Conservation (phyloP, 73 alveolate species). For the Blepharisma stoltei region DNA sequence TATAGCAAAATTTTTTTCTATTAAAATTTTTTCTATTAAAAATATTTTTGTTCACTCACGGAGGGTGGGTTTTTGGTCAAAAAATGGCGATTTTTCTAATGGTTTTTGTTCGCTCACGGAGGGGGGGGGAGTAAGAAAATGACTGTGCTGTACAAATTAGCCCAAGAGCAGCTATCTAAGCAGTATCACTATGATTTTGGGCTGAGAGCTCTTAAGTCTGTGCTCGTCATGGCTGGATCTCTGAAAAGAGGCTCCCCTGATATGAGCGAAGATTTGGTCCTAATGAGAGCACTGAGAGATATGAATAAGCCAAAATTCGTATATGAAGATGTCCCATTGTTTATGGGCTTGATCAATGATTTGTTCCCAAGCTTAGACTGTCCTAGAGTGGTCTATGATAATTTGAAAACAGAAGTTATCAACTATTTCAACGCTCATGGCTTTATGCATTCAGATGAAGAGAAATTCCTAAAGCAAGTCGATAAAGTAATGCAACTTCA, state of each 20-base stretch:
- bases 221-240: conserved; percentile 96
- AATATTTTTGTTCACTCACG: no score
- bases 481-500: conserved; percentile 95
- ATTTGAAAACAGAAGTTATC: conserved; percentile 84
- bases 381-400: conserved; percentile 82
- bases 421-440: conserved; percentile 69
- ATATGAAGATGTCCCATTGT: conserved; percentile 94
- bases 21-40: no score
- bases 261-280: conserved; percentile 93
- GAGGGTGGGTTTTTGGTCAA: no score
- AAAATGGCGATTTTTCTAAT: no score
- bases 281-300: conserved; percentile 99
- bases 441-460: conserved; percentile 50
- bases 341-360: conserved; percentile 95
- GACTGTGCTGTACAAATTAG: conserved; percentile 93
- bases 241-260: conserved; percentile 94
- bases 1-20: no score
- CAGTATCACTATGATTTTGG: conserved; percentile 54
- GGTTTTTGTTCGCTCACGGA: no score
- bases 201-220: conserved; percentile 98
- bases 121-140: no score
- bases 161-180: conserved; percentile 95
- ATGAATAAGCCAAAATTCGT: conserved; percentile 99
- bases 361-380: conserved; percentile 98
- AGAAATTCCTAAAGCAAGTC: conserved; percentile 63